Evolutionary conservation across 495 filamentous ascomycete species (phyloP).

Genomic region (Hyaloscypha variabilis): DNA sequence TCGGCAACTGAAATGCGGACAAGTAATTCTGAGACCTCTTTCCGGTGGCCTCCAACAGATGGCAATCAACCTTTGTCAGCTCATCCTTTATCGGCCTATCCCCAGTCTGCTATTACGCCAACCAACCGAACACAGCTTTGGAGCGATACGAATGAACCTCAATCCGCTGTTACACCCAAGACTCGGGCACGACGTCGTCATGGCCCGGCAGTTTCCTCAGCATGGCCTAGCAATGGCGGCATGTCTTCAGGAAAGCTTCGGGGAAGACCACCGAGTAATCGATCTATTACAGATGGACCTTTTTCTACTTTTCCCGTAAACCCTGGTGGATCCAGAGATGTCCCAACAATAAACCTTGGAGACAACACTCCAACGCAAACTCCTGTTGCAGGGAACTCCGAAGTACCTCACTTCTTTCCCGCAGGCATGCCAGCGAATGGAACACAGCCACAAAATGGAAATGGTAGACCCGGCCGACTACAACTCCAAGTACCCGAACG

Average conservation of each 20-base stretch:
- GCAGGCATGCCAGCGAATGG: constrained; percentile 5
- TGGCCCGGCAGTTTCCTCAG: constrained; percentile 92
- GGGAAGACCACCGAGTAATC: constrained; percentile 83
- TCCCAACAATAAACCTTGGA: constrained; percentile 36
- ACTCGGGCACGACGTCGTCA: constrained; percentile 71
- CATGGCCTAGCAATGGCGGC: constrained; percentile 77
- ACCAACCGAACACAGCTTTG: constrained; percentile 47
- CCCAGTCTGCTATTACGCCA: constrained; percentile 80
- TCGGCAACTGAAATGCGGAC: constrained; percentile 36
- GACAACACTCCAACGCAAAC: constrained; percentile 33
- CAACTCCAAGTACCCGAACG: constrained; percentile 83
- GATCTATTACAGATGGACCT: constrained; percentile 72
- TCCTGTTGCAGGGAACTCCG: constrained; percentile 35
- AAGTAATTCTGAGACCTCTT: constrained; percentile 33
- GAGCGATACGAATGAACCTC: constrained; percentile 60
- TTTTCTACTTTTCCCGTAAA: constrained; percentile 88
- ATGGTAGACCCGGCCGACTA: constrained; percentile 52
- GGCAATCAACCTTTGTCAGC: constrained; percentile 43
- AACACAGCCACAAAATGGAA: constrained; percentile 28
- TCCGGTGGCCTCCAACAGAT: constrained; percentile 33
- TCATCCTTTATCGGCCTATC: constrained; percentile 64
- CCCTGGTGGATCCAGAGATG: constrained; percentile 41
- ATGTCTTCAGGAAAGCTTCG: constrained; percentile 66
- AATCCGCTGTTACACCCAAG: constrained; percentile 70
- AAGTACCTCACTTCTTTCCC: constrained; percentile 35